A percentile compares a stretch with the other conserved stretches of the same genome.
These are phyloP conservation scores for Exobasidium rhododendri DNA, from an alignment of 1,284 basidiomycete genomes.

Conservation along the genomic window DNA sequence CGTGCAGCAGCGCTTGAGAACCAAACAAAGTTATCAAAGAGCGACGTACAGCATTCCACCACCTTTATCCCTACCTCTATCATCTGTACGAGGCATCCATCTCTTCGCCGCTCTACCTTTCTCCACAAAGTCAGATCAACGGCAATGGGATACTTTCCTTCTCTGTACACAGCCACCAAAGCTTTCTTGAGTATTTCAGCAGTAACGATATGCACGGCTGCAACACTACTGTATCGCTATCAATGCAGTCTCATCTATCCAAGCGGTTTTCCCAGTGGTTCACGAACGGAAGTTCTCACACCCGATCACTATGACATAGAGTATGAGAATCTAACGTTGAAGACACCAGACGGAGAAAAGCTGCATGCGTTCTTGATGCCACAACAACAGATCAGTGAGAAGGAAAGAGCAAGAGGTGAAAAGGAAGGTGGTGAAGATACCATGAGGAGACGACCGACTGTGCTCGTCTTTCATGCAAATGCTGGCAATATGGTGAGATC, in stretches of 20 bases:
- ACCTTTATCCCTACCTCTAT: too few relatives aligned
- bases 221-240: conserved; percentile 48
- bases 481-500: conserved; percentile 45
- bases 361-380: conserved; percentile 46
- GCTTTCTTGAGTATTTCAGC: conserved; percentile 23
- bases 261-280: conserved; percentile 42
- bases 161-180: conserved; percentile 3
- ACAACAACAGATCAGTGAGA: conserved; percentile 22
- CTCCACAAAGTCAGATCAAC: too few relatives aligned
- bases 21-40: too few relatives aligned
- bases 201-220: conserved; percentile 41
- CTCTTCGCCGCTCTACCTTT: too few relatives aligned
- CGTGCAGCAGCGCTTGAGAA: too few relatives aligned
- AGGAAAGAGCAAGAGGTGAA: conserved; percentile 17
- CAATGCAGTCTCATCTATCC: conserved; percentile 52
- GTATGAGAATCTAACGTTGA: conserved; percentile 38
- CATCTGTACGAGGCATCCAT: too few relatives aligned
- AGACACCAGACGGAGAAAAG: conserved; percentile 44
- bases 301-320: conserved; percentile 48
- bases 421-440: conserved; percentile 12
- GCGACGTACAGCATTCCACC: too few relatives aligned
- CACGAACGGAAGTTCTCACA: conserved; percentile 40
- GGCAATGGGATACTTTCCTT: conserved; percentile 8
- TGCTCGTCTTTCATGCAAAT: conserved; percentile 51
- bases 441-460: conserved; percentile 33